Base-by-base conservation (phyloP, 768 basidiomycete species). In the Tulasnella calospora region DNA sequence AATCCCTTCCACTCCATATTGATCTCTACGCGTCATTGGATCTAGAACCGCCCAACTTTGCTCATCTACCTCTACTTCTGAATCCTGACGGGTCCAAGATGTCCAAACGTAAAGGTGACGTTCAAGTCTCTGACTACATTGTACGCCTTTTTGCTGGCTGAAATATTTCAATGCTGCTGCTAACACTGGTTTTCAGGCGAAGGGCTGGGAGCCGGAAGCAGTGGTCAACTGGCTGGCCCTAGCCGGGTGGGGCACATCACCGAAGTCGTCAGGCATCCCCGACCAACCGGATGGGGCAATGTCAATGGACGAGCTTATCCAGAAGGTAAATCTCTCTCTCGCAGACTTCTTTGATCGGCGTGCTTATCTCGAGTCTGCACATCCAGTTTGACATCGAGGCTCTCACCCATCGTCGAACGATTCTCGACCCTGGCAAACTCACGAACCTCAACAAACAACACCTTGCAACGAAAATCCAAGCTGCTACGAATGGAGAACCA, bases 61-160 rank as follows among this genome's bases (percentile, higher is more conserved):
- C 92, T 0, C 98, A 99, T 83, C 86, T 99, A 2, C 97, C 98
- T 0, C 88, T 99, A 46, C 86, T 99, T 1, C 86, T 98, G 36
- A 98, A 99, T 81, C 86, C 91, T 0, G 94, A 98, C 83, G 95
- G 96, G 0, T 89, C 91, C 8, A 99, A 99, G 83, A 94, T 99
- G 90, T 95, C 94, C 17, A 99, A 99, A 83, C 89, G 98, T 19
- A 91, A 92, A 47, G 96, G 95, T 6, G 94, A 97, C 81, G 95
- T 96, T 1, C 88, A 89, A 46, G 95, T 98, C 9, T 86, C 91
- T 46, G 92, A 95, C 80, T 99, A 94, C 82, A 92, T 94, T 79
- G 96, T 95, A 82, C 75, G 87, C 83, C 3, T 79, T 40, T 57
- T 30, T 7, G 23, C 17, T 69, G 6, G 19, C 38, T 13, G 2